Base-by-base conservation (phyloP, 1,284 basidiomycete species). In the Peniophora sp. region DNA sequence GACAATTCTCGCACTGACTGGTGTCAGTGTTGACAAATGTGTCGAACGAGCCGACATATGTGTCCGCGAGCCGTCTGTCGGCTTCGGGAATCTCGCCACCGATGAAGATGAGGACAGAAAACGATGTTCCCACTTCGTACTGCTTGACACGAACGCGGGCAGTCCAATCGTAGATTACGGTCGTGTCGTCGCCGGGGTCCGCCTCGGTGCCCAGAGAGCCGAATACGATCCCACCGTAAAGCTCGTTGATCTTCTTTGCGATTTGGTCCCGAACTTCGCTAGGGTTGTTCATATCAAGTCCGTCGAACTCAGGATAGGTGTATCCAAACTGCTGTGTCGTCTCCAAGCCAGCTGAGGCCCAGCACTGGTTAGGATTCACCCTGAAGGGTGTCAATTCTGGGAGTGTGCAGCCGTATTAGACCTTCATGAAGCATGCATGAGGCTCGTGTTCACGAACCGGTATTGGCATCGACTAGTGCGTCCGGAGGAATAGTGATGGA, bases 291-390 rank as follows among this genome's bases (percentile, higher is more conserved):
- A 67, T 52, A 47, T 69, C 60, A 44, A 74, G 61, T 17, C 60
- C 64, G 47, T 70, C 67, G 60, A 74, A 75, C 38, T 75, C 73
- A 8, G 73, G 72, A 53, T 75, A 75, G 0, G 69, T 65, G 53
- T 75, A 75, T 19, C 67, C 63, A 10, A 74, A 57, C 6, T 50
- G 53, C 2, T 49, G 45, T 0, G 64, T 63, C 39, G 52, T 52
- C 0, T 44, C 47, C 3, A 63, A 47, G 10, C 59, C 52, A 3
- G 56, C 39, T 1, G 70, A 70, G 17, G 53, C 55, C 68, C 68
- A 70, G 58, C 59, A 69, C 5, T 56, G 56, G 6, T 47, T 48
- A 48, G 63, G 60, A 2, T 59, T 55, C n/a, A 60, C 53, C 65
- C 63, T 62, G 58, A 68, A 67, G 3, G 66, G 66, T 2, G 63